phyloP scores from a whole-genome alignment of 768 basidiomycete species.

The Rhizopogon vesiculosus region DNA sequence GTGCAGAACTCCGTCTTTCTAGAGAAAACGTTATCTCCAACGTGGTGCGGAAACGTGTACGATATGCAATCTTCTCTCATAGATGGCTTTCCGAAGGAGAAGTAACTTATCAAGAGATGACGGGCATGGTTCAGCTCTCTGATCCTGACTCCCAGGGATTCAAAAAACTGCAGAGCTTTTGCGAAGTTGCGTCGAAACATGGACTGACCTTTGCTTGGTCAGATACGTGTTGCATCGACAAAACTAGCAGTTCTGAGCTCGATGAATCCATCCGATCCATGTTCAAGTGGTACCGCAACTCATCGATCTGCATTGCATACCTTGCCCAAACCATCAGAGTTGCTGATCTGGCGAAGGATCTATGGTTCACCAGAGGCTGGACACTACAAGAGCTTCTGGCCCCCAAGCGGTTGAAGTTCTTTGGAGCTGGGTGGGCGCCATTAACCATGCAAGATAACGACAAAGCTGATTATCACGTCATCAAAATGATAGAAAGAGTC shows the following conservation, averaged over 20 bases:
- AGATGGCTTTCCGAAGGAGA: slow-evolving; percentile 1
- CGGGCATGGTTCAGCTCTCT: neutral
- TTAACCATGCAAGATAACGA: neutral
- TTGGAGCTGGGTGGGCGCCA: slow-evolving; percentile 3
- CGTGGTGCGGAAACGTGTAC: neutral
- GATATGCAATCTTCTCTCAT: slow-evolving; percentile 3
- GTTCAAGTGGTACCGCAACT: slow-evolving; percentile 12
- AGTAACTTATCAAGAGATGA: slow-evolving; percentile 1
- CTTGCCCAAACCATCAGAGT: neutral
- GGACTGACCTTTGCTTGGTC: slow-evolving; percentile 3
- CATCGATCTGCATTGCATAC: slow-evolving; percentile 9
- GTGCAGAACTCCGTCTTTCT: neutral
- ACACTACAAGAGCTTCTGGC: slow-evolving; percentile 6
- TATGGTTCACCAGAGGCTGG: slow-evolving; percentile 11
- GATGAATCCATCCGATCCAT: slow-evolving; percentile 11
- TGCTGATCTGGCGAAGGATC: slow-evolving; percentile 2
- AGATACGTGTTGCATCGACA: slow-evolving; percentile 9
- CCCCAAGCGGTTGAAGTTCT: slow-evolving; percentile 9
- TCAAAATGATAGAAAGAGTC: neutral
- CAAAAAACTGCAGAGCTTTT: slow-evolving; percentile 2
- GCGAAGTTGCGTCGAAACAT: neutral
- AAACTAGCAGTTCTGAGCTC: slow-evolving; percentile 9
- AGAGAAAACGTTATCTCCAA: neutral
- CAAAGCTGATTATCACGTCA: neutral
- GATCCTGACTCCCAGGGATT: neutral